A percentile compares a stretch with the other conserved stretches of the same genome.
phyloP scores from a whole-genome alignment of 768 basidiomycete genomes.

The Clathrus columnatus region DNA sequence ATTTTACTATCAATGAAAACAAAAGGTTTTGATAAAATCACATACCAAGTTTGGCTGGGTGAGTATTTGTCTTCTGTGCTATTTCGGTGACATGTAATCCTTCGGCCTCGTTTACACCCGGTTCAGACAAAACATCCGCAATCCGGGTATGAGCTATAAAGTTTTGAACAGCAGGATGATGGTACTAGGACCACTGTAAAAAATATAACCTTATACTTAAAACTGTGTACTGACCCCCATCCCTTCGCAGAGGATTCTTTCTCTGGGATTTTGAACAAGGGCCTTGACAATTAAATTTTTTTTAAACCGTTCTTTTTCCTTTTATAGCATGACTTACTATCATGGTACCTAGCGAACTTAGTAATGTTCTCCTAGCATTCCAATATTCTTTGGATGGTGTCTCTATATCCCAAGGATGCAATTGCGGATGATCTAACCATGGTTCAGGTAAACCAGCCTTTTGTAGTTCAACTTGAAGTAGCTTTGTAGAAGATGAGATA shows the following conservation, averaged over 20 bases:
- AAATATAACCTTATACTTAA: not conserved
- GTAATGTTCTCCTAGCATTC: conserved; percentile 5
- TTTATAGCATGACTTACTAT: not conserved
- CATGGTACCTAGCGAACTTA: conserved; percentile 8
- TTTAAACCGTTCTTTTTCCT: no score
- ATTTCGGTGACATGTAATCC: conserved; percentile 6
- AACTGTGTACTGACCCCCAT: not conserved
- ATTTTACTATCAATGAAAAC: not conserved
- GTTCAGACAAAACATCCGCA: conserved; percentile 4
- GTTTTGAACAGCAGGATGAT: conserved; percentile 9
- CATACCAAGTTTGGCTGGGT: conserved; percentile 1
- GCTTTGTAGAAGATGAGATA: not conserved
- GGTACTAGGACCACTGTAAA: not conserved
- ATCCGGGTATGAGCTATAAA: conserved; percentile 1
- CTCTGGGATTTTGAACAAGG: conserved; percentile 9
- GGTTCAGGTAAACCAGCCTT: conserved; percentile 9
- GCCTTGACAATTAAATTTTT: conserved; percentile 1
- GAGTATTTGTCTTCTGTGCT: not conserved
- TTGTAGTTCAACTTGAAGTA: conserved; percentile 4
- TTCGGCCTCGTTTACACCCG: not conserved
- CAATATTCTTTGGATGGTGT: conserved; percentile 7
- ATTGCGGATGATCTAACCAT: not conserved
- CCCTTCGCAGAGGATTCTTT: conserved; percentile 6
- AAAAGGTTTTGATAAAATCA: not conserved
- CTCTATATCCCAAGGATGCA: conserved; percentile 7